phyloP scores from a whole-genome alignment of 1,139 yeast species.

The Kluyveromyces sp. region DNA sequence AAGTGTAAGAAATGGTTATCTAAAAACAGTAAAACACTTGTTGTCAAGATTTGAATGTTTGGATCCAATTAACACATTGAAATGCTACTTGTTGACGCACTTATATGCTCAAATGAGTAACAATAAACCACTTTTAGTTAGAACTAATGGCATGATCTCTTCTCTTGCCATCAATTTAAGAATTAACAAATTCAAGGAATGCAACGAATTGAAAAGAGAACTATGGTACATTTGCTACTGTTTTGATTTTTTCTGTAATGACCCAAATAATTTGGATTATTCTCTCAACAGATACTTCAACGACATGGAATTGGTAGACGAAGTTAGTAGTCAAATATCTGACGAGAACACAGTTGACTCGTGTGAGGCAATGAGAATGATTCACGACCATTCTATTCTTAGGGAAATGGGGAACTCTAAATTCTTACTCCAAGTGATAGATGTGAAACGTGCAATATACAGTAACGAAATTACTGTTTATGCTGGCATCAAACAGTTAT shows the following conservation, averaged over 20 bases:
- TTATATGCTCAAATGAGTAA: conserved; percentile 6
- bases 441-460: conserved; percentile 5
- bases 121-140: conserved; percentile 5
- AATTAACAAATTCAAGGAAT: conserved; percentile 3
- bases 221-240: conserved; percentile 7
- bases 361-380: conserved; percentile 3
- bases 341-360: not conserved
- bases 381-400: conserved; percentile 4
- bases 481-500: conserved; percentile 3
- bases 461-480: not conserved
- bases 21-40: conserved; percentile 5
- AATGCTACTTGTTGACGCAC: conserved; percentile 6
- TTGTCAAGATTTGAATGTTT: conserved; percentile 6
- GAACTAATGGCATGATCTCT: conserved; percentile 5
- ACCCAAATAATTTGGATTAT: conserved; percentile 5
- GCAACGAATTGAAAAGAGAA: conserved; percentile 5
- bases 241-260: conserved; percentile 6
- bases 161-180: conserved; percentile 5
- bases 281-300: conserved; percentile 3
- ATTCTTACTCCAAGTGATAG: conserved; percentile 3
- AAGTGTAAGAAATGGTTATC: conserved; percentile 1
- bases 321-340: not conserved
- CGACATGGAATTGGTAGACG: conserved; percentile 2
- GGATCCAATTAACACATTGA: conserved; percentile 6
- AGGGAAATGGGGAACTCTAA: not conserved